These are phyloP conservation scores for Saccharomyces hybrid DNA, from an alignment of 1,139 yeast species.

Conservation along the genomic window DNA sequence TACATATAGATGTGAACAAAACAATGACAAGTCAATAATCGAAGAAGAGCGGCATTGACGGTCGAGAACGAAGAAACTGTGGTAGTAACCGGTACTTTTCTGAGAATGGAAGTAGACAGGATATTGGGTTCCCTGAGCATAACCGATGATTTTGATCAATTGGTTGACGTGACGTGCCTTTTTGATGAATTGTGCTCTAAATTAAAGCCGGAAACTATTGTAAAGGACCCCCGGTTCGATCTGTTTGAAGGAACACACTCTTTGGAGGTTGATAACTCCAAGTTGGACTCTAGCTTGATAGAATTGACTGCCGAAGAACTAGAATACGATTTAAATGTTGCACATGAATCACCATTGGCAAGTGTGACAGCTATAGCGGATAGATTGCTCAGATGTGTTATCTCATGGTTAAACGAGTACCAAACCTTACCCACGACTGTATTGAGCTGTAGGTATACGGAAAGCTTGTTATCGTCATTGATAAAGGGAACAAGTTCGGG, in stretches of 20 bases:
- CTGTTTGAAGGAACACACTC: conserved; percentile 71
- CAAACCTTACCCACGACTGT: conserved; percentile 53
- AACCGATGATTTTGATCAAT: conserved; percentile 12
- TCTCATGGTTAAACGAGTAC: conserved; percentile 57
- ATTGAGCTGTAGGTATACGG: conserved; percentile 57
- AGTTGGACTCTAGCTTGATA: conserved; percentile 56
- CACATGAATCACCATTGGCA: conserved; percentile 29
- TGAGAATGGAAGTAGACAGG: not conserved
- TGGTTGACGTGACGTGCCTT: conserved; percentile 40
- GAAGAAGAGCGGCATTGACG: not conserved
- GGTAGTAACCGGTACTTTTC: not conserved
- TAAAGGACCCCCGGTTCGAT: conserved; percentile 47
- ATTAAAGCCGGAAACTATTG: conserved; percentile 38
- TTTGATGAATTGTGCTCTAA: conserved; percentile 32
- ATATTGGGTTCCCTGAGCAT: conserved; percentile 1
- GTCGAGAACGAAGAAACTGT: not conserved
- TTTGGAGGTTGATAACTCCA: conserved; percentile 53
- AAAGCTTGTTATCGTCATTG: conserved; percentile 16
- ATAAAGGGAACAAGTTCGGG: not conserved
- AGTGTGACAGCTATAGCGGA: conserved; percentile 43
- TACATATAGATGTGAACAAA: conserved; percentile 1
- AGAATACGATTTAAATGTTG: conserved; percentile 22
- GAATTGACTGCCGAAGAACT: conserved; percentile 36
- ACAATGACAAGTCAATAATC: not conserved
- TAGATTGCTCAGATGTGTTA: conserved; percentile 38